phyloP scores from a whole-genome alignment of 345 rosid species.

The Melastoma malabathricum region DNA sequence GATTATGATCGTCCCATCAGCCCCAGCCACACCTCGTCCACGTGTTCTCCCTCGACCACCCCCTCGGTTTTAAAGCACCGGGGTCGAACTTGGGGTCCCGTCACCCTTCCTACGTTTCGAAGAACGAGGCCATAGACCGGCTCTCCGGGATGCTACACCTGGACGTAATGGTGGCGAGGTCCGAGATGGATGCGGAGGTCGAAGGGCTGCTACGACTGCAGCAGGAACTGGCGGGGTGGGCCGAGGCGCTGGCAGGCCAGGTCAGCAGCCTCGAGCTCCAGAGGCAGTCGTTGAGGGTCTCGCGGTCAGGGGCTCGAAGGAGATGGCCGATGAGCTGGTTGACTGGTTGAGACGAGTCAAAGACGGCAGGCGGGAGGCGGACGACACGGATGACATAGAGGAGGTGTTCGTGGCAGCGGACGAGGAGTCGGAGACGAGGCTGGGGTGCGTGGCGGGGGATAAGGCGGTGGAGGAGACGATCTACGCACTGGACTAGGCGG shows the following conservation, averaged over 20 bases:
- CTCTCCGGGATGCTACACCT: slow-evolving; percentile 45
- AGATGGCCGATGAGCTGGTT: slow-evolving; percentile 15
- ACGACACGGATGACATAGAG: slow-evolving; percentile 4
- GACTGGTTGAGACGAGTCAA: slow-evolving; percentile 29
- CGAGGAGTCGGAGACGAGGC: slow-evolving; percentile 12
- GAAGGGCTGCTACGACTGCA: slow-evolving; percentile 25
- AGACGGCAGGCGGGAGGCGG: slow-evolving; percentile 12
- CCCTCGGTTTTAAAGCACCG: slow-evolving; percentile 2
- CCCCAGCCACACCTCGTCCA: slow-evolving; percentile 32
- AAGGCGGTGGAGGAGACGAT: slow-evolving; percentile 48
- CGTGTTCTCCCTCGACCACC: slow-evolving; percentile 43
- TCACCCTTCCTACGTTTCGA: slow-evolving; percentile 23
- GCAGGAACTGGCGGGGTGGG: slow-evolving; percentile 20
- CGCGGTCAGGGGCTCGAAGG: slow-evolving; percentile 10
- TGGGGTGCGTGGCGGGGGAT: slow-evolving; percentile 30
- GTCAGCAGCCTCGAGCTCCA: slow-evolving; percentile 26
- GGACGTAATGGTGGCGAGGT: slow-evolving; percentile 19
- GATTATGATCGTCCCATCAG: slow-evolving; percentile 18
- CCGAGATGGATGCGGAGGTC: slow-evolving; percentile 21
- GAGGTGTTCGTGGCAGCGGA: slow-evolving; percentile 22
- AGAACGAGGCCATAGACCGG: slow-evolving; percentile 53
- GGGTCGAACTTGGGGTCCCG: slow-evolving; percentile 10
- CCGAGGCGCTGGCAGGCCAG: slow-evolving; percentile 1
- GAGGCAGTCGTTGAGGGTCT: slow-evolving; percentile 19
- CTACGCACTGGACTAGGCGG: slow-evolving; percentile 36